These are phyloP conservation scores for Gliomastix tumulicola DNA, from an alignment of 2,329 filamentous ascomycete species.

Conservation along the genomic window DNA sequence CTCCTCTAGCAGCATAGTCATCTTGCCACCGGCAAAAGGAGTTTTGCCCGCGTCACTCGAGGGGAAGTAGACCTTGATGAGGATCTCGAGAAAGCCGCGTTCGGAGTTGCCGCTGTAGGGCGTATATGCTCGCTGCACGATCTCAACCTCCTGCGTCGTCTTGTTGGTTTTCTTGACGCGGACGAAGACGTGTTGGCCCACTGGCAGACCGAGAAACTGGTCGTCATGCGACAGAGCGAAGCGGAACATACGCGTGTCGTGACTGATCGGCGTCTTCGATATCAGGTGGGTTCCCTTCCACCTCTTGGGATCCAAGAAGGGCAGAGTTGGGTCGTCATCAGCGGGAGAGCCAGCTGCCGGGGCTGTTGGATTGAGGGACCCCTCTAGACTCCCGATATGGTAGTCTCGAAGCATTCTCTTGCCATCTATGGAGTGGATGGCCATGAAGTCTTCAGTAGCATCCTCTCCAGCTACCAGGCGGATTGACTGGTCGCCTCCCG, in stretches of 20 bases:
- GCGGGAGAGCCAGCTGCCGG: not conserved
- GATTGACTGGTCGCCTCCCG: not conserved
- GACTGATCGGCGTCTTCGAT: not conserved
- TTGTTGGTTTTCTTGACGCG: not conserved
- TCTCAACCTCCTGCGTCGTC: not conserved
- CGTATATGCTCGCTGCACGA: not conserved
- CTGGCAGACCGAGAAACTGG: not conserved
- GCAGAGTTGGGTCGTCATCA: not conserved
- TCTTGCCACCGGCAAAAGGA: not conserved
- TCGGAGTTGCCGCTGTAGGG: not conserved
- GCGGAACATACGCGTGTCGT: not conserved
- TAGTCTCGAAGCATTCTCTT: not conserved
- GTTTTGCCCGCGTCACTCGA: too few species aligned
- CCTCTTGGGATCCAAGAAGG: not conserved
- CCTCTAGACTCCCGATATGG: not conserved
- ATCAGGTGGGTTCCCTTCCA: not conserved
- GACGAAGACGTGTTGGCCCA: not conserved
- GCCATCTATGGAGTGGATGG: not conserved
- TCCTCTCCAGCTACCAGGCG: not conserved
- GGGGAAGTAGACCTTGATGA: not conserved
- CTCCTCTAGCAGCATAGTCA: not conserved
- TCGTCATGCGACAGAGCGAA: not conserved
- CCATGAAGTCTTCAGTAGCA: not conserved
- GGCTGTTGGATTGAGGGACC: too few species aligned
- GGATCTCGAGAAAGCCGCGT: not conserved